Evolutionary conservation across 176 grass and related monocot species (phyloP), one percentile per base, ranked within the genome.

Genomic region (Tillandsia leiboldiana): DNA sequence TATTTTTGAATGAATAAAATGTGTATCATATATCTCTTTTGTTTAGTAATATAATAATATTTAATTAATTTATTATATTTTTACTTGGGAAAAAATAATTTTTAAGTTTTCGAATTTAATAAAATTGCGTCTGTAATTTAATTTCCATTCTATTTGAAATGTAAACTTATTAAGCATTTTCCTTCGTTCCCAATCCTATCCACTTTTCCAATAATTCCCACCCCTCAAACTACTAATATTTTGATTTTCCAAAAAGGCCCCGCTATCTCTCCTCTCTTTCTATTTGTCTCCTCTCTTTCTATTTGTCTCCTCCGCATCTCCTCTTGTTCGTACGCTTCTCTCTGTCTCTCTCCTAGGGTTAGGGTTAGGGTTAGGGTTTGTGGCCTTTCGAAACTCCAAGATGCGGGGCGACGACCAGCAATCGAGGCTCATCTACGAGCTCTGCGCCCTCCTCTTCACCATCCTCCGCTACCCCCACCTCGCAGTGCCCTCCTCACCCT

Each of bases 361-460:
- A 58, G 15, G 12, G 53, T 47, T 76, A 12, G 15, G 12, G 53
- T 47, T 76, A 12, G 18, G 4, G 14, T 51, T 28, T 8, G 66
- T 58, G 52, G 1, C n/a, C 65, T 26, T 42, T 42, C 33, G 33
- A 42, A 52, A 28, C 26, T 65, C 11, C 69, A 85, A 78, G 82
- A 88, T 83, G 78, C 20, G 78, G 33, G 13, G 65, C 56, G 24
- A 85, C 56, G 70, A 70, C 56, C 66, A 81, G 17, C 78, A 76
- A 63, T 92, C 93, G 75, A 70, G 79, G n/a, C 77, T 86, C 59
- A 70, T 97, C 53, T 85, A 59, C 73, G 93, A 97, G 79, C 82
- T 97, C 1, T 90, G 84, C 72, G 79, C 74, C 20, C 68, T 87
- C 22, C 47, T 97, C 33, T 77, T 83, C 10, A 73, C 89, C 12